phyloP scores from a whole-genome alignment of 257 asterid genomes.

The Striga asiatica region DNA sequence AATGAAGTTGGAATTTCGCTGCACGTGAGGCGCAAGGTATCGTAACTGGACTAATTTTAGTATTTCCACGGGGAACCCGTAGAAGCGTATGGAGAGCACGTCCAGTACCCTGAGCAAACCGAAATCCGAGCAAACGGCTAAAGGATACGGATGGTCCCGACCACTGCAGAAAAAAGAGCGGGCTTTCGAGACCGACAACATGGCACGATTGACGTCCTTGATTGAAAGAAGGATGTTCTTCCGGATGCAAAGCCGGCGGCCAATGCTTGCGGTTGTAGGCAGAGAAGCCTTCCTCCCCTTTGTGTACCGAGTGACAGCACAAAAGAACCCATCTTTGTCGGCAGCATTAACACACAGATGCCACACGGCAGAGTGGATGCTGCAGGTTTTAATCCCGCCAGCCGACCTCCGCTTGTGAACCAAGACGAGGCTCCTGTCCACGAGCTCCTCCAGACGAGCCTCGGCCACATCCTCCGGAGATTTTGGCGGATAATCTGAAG shows the following conservation, averaged over 20 bases:
- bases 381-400: background rate
- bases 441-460: constrained; percentile 1
- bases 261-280: background rate
- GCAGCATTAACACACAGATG: constrained; percentile 8
- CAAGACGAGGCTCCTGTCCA: background rate
- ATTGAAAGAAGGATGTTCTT: background rate
- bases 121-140: background rate
- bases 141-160: background rate
- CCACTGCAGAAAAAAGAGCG: background rate
- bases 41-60: background rate
- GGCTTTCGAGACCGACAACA: background rate
- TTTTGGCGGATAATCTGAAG: no score
- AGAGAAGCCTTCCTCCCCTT: no score
- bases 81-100: background rate
- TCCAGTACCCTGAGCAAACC: constrained; percentile 6
- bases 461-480: constrained; percentile 7
- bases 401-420: background rate
- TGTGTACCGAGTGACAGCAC: background rate
- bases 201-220: background rate
- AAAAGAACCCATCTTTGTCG: background rate
- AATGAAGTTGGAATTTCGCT: background rate
- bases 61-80: background rate
- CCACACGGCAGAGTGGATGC: constrained; percentile 1
- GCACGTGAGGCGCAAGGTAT: background rate
- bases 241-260: background rate